phyloP scores from a whole-genome alignment of 306 rosid species.

The Mucuna pruriens region DNA sequence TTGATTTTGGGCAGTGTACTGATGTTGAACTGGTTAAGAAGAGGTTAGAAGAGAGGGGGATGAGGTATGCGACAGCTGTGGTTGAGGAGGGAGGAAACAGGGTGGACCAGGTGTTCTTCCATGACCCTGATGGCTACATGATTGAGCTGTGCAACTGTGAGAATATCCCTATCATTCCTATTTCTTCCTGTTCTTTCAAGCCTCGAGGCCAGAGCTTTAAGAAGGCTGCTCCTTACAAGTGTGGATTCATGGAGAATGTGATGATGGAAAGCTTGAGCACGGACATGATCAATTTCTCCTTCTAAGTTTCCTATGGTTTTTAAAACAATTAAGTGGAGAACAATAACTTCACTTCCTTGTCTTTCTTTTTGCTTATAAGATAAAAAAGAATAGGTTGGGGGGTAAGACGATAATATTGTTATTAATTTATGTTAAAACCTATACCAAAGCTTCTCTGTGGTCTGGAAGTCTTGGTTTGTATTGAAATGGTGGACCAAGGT shows the following conservation, averaged over 20 bases:
- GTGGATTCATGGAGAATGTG: slow-evolving; percentile 76
- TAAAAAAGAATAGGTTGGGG: neutral
- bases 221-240: slow-evolving; percentile 52
- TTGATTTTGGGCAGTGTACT: slow-evolving; percentile 61
- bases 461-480: slow-evolving; percentile 25
- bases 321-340: slow-evolving; percentile 5
- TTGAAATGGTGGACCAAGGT: slow-evolving; percentile 27
- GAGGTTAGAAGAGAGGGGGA: slow-evolving; percentile 73
- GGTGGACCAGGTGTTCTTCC: slow-evolving; percentile 86
- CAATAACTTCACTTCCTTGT: neutral
- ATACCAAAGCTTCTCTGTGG: slow-evolving; percentile 14
- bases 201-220: slow-evolving; percentile 59
- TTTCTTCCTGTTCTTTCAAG: slow-evolving; percentile 70
- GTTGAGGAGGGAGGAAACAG: slow-evolving; percentile 66
- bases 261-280: slow-evolving; percentile 92
- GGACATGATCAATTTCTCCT: slow-evolving; percentile 81
- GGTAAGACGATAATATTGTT: neutral
- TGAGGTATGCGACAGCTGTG: slow-evolving; percentile 73
- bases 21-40: slow-evolving; percentile 78
- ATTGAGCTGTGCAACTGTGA: slow-evolving; percentile 80
- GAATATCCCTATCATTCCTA: slow-evolving; percentile 71
- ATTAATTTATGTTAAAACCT: slow-evolving; percentile 27
- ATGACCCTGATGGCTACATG: slow-evolving; percentile 91
- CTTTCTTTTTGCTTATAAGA: slow-evolving; percentile 23
- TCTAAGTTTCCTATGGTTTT: slow-evolving; percentile 28